phyloP scores from a whole-genome alignment of 2,329 filamentous ascomycete species.

The Fusarium torulosum region DNA sequence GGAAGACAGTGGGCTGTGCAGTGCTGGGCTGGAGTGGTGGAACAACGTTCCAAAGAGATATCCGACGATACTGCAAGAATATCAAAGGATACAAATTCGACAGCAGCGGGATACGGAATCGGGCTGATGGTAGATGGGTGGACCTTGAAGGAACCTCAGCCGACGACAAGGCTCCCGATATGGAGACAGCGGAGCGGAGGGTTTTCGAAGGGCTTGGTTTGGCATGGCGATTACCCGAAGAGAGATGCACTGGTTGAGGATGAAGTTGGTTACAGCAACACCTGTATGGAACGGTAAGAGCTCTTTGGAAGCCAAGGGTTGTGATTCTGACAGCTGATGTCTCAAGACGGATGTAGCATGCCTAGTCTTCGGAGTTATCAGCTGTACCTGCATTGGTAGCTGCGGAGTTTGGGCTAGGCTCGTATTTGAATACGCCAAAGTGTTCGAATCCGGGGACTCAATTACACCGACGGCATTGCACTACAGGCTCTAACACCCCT shows the following conservation, averaged over 20 bases:
- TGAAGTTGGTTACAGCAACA: too few relatives aligned
- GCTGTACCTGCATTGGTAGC: constrained; percentile 26
- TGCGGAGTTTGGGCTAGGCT: constrained; percentile 37
- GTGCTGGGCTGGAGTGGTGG: constrained; percentile 90
- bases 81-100: constrained; percentile 86
- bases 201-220: constrained; percentile 84
- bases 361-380: constrained; percentile 34
- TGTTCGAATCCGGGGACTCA: constrained; percentile 20
- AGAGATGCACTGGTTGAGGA: constrained; percentile 75
- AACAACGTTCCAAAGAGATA: constrained; percentile 89
- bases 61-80: constrained; percentile 82
- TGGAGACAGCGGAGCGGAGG: constrained; percentile 80
- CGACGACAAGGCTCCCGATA: constrained; percentile 65
- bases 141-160: constrained; percentile 70
- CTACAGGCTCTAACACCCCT: not conserved
- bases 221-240: constrained; percentile 72
- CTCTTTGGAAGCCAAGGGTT: not conserved
- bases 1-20: constrained; percentile 89
- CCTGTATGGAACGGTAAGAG: too few relatives aligned
- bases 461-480: constrained; percentile 41
- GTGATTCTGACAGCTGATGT: not conserved
- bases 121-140: constrained; percentile 74
- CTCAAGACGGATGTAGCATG: not conserved
- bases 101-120: constrained; percentile 83
- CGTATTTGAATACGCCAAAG: not conserved